Percentiles rank a stretch among this genome's conserved stretches.
These are phyloP conservation scores for Kodamaea kaohsiungensis DNA, from an alignment of 805 yeast species.

Conservation along the genomic window DNA sequence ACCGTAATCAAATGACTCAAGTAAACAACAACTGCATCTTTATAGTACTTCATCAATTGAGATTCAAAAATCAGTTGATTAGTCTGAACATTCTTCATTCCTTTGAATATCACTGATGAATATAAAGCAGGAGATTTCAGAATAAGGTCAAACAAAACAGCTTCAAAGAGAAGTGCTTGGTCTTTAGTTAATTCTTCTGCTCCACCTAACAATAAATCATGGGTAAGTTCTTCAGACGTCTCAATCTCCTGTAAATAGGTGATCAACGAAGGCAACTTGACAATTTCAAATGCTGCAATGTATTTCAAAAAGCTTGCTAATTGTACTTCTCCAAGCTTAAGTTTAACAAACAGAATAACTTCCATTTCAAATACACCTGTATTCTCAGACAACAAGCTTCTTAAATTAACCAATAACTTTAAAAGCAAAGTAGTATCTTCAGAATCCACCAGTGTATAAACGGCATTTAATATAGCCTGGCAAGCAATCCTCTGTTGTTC, in stretches of 20 bases:
- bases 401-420: conserved; percentile 18
- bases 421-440: conserved; percentile 14
- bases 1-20: conserved; percentile 16
- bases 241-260: conserved; percentile 10
- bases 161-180: conserved; percentile 13
- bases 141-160: conserved; percentile 16
- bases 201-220: conserved; percentile 13
- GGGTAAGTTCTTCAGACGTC: conserved; percentile 4
- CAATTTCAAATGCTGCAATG: conserved; percentile 17
- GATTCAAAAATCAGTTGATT: conserved; percentile 6
- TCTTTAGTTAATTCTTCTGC: conserved; percentile 1
- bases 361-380: conserved; percentile 10
- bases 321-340: background rate
- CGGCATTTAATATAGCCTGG: conserved; percentile 7
- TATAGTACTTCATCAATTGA: conserved; percentile 7
- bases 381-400: conserved; percentile 6
- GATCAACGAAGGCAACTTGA: conserved; percentile 10
- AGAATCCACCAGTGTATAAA: background rate
- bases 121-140: conserved; percentile 12
- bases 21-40: conserved; percentile 12
- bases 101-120: conserved; percentile 15
- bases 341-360: conserved; percentile 9
- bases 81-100: conserved; percentile 10
- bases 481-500: conserved; percentile 6
- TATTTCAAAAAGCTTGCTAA: conserved; percentile 16